Base-by-base conservation (phyloP, 1,284 basidiomycete genomes). In the Pascua guehoae region DNA sequence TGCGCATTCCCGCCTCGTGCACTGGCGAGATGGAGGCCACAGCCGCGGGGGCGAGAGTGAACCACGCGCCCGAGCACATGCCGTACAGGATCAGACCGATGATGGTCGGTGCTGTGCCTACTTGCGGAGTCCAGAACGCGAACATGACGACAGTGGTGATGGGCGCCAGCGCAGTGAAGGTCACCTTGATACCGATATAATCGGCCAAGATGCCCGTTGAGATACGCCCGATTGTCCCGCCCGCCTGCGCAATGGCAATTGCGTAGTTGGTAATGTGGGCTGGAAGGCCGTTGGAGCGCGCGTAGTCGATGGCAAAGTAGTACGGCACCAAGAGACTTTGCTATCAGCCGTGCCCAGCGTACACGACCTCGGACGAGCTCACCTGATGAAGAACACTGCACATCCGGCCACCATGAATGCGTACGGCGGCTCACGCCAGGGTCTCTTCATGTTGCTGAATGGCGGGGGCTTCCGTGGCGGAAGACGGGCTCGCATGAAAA, bases 1-100 rank as follows among this genome's bases (percentile, higher is more conserved):
- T 59, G 14, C 75, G 53, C 64, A 72, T 69, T 0, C 75, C 75
- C 17, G 70, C 69, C 56, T 77, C 75, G 48, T 67, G 64, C 2
- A 70, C 66, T 0, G 75, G 74, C n/a, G 64, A 68, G 51, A 75
- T 69, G 5, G 68, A 56, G 0, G 68, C 73, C 12, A 66, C 67
- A 15, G 67, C 66, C 12, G 73, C 71, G 9, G 71, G 67, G 5
- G 73, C 65, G 14, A 75, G 61, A 1, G 72, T 61, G n/a, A 75
- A 67, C 64, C 71, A 74, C 1, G 68, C 66, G 17, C 75, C 75
- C 47, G 66, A 67, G 15, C 60, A 51, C 46, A 64, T 57, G 2
- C 74, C 75, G 52, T 72, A 77, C 15, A 61, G 14, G 40, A 72
- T 55, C 43, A 74, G 49, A 0, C 72, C 75, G 36, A 74, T 55